A percentile compares a stretch with the other conserved stretches of the same genome.
phyloP scores from a whole-genome alignment of 2,329 filamentous ascomycete species.

The Talaromyces funiculosus region DNA sequence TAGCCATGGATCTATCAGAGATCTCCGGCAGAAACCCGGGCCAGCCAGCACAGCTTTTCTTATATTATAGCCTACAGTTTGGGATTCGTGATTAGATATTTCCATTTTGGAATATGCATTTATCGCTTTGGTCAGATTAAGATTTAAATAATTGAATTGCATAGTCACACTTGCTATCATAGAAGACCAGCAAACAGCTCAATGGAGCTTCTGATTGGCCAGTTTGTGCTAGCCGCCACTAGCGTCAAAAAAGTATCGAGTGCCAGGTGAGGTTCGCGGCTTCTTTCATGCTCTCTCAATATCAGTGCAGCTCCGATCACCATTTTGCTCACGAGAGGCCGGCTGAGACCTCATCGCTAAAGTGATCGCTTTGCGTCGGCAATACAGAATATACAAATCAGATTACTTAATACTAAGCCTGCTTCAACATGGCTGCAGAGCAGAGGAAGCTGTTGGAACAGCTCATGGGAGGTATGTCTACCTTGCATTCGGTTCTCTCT shows the following conservation, averaged over 20 bases:
- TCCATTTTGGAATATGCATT: neutral
- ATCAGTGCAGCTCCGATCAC: neutral
- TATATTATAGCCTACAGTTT: neutral
- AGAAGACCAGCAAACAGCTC: neutral
- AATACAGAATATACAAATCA: neutral
- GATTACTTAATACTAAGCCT: neutral
- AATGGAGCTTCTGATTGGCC: conserved; percentile 8
- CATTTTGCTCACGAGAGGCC: neutral
- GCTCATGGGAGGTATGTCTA: conserved; percentile 55
- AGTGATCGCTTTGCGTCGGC: neutral
- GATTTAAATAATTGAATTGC: neutral
- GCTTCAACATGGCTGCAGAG: conserved; percentile 74
- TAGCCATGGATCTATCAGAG: neutral
- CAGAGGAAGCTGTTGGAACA: conserved; percentile 98
- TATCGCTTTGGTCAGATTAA: neutral
- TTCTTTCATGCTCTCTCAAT: neutral
- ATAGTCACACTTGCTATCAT: neutral
- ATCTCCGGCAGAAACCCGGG: neutral
- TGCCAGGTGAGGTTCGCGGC: neutral
- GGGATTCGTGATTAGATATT: neutral
- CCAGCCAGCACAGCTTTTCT: neutral
- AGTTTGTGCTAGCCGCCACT: conserved; percentile 22
- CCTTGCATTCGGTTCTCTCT: neutral
- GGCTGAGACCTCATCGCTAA: neutral
- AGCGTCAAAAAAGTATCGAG: conserved; percentile 21